Conservation (phyloP, 1,139 yeast species). For the Saccharomyces hybrid region DNA sequence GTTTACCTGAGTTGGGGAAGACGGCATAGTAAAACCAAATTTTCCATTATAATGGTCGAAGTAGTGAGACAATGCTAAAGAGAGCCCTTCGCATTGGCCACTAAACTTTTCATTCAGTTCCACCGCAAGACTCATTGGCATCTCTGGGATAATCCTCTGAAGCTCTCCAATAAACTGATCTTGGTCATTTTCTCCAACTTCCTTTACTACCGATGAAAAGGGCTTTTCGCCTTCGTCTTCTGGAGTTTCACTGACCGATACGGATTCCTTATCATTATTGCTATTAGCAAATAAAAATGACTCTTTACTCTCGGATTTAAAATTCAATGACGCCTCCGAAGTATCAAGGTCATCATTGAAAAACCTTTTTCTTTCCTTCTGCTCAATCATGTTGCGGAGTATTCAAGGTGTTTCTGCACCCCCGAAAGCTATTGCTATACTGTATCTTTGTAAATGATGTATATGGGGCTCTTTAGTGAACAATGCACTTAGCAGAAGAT, state of each 20-base stretch:
- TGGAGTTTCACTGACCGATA: neutral
- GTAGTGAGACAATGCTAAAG: constrained; percentile 14
- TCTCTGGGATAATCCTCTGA: constrained; percentile 13
- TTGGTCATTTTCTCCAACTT: neutral
- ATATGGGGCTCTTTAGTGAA: neutral
- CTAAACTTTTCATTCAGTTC: constrained; percentile 8
- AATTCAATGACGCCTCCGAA: constrained; percentile 5
- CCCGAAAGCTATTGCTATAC: neutral
- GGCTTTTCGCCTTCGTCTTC: neutral
- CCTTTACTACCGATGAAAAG: neutral
- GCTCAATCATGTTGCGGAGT: neutral
- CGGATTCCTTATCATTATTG: neutral
- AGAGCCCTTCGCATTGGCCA: constrained; percentile 10
- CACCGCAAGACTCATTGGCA: constrained; percentile 8
- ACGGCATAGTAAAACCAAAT: neutral
- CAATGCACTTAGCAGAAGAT: neutral
- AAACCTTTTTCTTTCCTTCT: constrained; percentile 9
- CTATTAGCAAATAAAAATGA: constrained; percentile 9
- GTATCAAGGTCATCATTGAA: constrained; percentile 14
- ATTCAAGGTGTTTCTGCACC: neutral
- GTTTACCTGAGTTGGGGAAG: neutral
- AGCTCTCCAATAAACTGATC: constrained; percentile 8
- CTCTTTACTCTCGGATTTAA: constrained; percentile 5
- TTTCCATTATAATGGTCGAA: constrained; percentile 7
- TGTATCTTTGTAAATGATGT: neutral